Evolutionary conservation across 371 early-diverging fungal genomes (phyloP).

Genomic region (Nematocida major): DNA sequence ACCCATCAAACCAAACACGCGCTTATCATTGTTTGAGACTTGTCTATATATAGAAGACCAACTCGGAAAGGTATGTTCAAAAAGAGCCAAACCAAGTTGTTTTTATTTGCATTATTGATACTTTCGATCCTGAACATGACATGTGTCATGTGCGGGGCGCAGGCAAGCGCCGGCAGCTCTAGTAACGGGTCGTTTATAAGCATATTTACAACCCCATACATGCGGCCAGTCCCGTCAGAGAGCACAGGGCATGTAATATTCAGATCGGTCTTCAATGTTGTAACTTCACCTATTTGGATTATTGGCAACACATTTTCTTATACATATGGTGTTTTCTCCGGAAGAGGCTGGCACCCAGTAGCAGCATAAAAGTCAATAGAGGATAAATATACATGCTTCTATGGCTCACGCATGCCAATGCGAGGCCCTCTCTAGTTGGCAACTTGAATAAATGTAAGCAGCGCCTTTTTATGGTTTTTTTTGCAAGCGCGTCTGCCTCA

Average conservation of each 20-base stretch:
- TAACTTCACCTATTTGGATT: background rate
- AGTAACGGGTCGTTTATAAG: background rate
- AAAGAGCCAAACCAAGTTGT: background rate
- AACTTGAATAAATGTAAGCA: no score
- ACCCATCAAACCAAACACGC: background rate
- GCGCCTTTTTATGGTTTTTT: no score
- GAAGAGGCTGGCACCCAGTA: background rate
- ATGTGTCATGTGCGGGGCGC: no score
- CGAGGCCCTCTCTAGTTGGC: no score
- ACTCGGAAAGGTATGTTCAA: background rate
- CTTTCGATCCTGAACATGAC: background rate
- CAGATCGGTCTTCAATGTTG: background rate
- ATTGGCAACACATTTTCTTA: background rate
- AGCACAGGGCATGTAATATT: background rate
- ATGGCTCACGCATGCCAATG: no score
- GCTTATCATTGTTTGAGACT: background rate
- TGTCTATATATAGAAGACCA: background rate
- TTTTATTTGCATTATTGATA: background rate
- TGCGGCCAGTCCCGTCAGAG: background rate
- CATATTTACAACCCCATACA: background rate
- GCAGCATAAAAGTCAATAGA: no score
- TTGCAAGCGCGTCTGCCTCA: no score
- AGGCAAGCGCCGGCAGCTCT: no score
- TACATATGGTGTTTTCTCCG: background rate
- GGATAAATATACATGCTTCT: no score